Evolutionary conservation across 2,329 filamentous ascomycete species (phyloP), one percentile per base, ranked within the genome.

Genomic region (Pseudophaeomoniella oleicola): DNA sequence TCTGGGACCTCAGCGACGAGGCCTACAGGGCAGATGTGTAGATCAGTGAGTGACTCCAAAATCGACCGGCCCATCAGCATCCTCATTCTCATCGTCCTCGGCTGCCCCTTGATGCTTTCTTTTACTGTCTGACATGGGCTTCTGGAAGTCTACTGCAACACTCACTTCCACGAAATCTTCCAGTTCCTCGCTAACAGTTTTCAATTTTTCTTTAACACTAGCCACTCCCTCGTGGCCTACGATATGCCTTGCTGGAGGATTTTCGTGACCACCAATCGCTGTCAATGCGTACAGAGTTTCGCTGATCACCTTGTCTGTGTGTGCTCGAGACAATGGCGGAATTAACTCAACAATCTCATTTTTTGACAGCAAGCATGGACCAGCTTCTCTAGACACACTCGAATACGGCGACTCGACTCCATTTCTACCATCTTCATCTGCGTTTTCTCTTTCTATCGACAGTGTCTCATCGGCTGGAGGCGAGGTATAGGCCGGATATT

Each of bases 101-200:
- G 9, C 22, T 27, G 9, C 22, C 6, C 22, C 22, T 27, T 6
- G 22, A n/a, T 27, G 22, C n/a, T 27, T 27, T n/a, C 22, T 27
- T n/a, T 27, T 27, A n/a, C n/a, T 27, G 22, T 27, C 22, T 27
- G 22, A 27, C n/a, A 27, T 37, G 12, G 27, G 10, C 30, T 18
- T 18, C n/a, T 46, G 38, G 18, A 85, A 81, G 54, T 94, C 87
- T 12, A 90, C 86, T 0, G 83, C 79, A 45, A 81, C 69, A 50
- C 86, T 94, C 16, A 86, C 80, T 49, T 93, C 85, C 17, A 94
- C 80, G 57, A 96, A 96, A 47, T 96, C 90, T 56, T 96, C 90
- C 39, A 96, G 63, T 62, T 96, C 90, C 55, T 96, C 87, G 44
- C 85, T 93, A 2, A 94, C 84, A 2, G 86, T 94, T 63, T 92